phyloP scores from a whole-genome alignment of 2,329 filamentous ascomycete species.

The Cladophialophora yegresii region DNA sequence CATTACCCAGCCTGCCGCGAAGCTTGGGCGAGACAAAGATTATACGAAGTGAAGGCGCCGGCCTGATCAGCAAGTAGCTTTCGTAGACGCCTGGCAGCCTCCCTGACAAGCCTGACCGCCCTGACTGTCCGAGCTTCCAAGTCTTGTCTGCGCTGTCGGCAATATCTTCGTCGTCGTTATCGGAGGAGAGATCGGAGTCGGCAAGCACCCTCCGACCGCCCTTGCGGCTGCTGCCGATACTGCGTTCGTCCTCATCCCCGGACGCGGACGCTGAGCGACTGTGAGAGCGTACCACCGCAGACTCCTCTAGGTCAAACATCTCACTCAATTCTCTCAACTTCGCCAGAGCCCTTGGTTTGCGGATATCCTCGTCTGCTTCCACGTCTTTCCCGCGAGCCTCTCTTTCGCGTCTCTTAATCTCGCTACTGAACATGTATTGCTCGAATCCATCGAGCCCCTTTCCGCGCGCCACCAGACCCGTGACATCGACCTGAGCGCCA shows the following conservation, averaged over 20 bases:
- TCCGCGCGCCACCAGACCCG: constrained; percentile 38
- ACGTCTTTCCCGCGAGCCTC: constrained; percentile 13
- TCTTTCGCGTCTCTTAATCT: constrained; percentile 21
- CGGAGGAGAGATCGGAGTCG: constrained; percentile 23
- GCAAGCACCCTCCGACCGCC: constrained; percentile 23
- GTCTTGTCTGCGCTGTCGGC: constrained; percentile 15
- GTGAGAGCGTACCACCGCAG: constrained; percentile 34
- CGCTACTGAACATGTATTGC: constrained; percentile 30
- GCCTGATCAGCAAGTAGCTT: constrained; percentile 40
- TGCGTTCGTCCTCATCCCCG: constrained; percentile 34
- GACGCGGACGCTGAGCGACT: constrained; percentile 32
- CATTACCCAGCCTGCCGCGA: constrained; percentile 35
- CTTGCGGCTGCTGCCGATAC: constrained; percentile 21
- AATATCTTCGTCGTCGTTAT: constrained; percentile 17
- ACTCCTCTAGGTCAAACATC: constrained; percentile 40
- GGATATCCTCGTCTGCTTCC: neutral
- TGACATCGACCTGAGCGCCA: constrained; percentile 41
- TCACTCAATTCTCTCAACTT: constrained; percentile 38
- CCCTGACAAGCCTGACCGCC: constrained; percentile 35
- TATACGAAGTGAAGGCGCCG: constrained; percentile 39
- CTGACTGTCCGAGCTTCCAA: constrained; percentile 32
- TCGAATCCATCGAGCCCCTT: constrained; percentile 38
- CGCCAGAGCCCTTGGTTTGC: constrained; percentile 30
- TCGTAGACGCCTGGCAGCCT: constrained; percentile 40
- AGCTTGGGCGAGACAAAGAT: constrained; percentile 42